phyloP scores from a whole-genome alignment of 2,329 filamentous ascomycete species.

The Pseudogymnoascus sp. region DNA sequence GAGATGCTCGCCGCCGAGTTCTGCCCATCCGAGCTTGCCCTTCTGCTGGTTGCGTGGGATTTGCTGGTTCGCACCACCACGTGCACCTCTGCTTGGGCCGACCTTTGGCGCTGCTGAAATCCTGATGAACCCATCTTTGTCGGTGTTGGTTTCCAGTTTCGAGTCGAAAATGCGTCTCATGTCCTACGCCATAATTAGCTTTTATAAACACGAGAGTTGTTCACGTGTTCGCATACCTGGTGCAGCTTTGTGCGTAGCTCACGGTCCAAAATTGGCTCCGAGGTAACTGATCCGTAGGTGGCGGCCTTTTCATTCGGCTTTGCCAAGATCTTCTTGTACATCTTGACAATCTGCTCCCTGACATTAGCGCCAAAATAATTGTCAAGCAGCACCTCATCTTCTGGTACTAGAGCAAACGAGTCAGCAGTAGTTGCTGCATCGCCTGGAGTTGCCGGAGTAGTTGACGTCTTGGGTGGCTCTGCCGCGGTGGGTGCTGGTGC shows the following conservation, averaged over 20 bases:
- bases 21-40: constrained; percentile 51
- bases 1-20: constrained; percentile 61
- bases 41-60: constrained; percentile 18
- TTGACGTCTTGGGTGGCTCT: not conserved
- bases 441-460: not conserved
- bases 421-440: not conserved
- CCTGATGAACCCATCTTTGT: constrained; percentile 50
- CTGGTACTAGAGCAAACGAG: constrained; percentile 33
- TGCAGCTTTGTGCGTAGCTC: constrained; percentile 57
- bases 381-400: constrained; percentile 38
- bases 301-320: constrained; percentile 49
- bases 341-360: constrained; percentile 42
- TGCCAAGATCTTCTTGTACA: constrained; percentile 47
- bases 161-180: constrained; percentile 58
- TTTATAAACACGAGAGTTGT: not conserved
- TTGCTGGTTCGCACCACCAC: constrained; percentile 15
- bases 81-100: constrained; percentile 18
- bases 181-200: constrained; percentile 10
- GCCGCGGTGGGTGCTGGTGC: not conserved
- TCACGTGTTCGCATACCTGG: constrained; percentile 32
- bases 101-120: constrained; percentile 42
- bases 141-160: constrained; percentile 55
- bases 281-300: constrained; percentile 47
- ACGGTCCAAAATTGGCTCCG: constrained; percentile 51
- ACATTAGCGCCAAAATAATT: constrained; percentile 45